phyloP scores from a whole-genome alignment of 2,329 filamentous ascomycete species.

The Elsinoe australis region DNA sequence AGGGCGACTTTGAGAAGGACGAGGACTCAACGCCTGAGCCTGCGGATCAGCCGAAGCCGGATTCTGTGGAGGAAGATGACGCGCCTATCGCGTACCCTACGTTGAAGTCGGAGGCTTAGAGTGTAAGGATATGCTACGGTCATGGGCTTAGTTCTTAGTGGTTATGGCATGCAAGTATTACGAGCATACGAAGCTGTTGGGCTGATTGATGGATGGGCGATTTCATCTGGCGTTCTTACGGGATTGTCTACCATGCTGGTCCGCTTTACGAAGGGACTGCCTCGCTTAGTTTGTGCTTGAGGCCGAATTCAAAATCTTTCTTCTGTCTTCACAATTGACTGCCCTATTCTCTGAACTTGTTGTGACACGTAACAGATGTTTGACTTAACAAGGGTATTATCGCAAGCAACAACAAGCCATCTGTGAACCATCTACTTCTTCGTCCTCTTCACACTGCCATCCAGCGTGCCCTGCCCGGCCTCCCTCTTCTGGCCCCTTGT shows the following conservation, averaged over 20 bases:
- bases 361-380: not conserved
- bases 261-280: constrained; percentile 7
- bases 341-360: not conserved
- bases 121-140: not conserved
- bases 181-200: constrained; percentile 4
- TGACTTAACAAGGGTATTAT: too few species aligned
- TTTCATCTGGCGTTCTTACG: constrained; percentile 6
- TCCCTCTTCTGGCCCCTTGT: constrained; percentile 26
- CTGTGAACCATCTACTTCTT: constrained; percentile 18
- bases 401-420: not conserved
- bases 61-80: constrained; percentile 15
- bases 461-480: constrained; percentile 29
- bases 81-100: constrained; percentile 16
- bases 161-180: constrained; percentile 5
- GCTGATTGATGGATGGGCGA: not conserved
- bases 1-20: constrained; percentile 43
- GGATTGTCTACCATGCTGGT: not conserved
- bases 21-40: constrained; percentile 23
- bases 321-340: not conserved
- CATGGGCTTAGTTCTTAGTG: not conserved
- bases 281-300: constrained; percentile 14
- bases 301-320: constrained; percentile 11
- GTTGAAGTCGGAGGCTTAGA: constrained; percentile 13
- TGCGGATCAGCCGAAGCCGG: not conserved
- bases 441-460: constrained; percentile 27